Base-by-base conservation (phyloP, 371 early-diverging fungal genomes). In the Mucor plumbeus region DNA sequence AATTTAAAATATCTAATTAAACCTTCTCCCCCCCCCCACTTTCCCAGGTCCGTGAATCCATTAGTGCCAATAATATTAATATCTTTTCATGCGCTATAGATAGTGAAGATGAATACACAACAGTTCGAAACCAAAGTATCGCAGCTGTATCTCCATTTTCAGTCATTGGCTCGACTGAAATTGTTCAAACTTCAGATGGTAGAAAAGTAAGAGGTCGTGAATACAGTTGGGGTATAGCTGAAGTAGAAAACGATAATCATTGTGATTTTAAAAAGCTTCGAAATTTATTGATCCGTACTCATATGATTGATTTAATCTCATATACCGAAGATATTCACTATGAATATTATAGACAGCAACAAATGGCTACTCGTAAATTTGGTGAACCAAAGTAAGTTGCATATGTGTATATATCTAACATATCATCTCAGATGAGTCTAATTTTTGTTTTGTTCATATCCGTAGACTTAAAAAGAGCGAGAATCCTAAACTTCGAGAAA, bases 201-300 rank as follows among this genome's bases (percentile, higher is more conserved):
- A 84, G 91, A 15, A 78, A 80, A 56, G 94, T 94, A 58, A 91
- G 92, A 47, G 99, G 97, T 38, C 86, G 99, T 47, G 87, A 94
- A 74, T 98, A 96, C 81, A 82, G 90, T 4, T 98, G 99, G 99
- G 99, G 99, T 63, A 90, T 93, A 54, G 92, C 94, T 8, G 94
- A 95, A 76, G 95, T 96, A 43, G 96, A 97, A 68, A 93, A 94
- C 69, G 95, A 96, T 66, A 85, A 84, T 40, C 92, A 94, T 69
- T 95, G 93, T 72, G 98, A 98, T 77, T 97, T 98, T 79, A 89
- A 87, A 72, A 95, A 96, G 80, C 88, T 99, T 53, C 91, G 98
- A 71, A 92, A 91, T 80, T 80, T 98, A 59, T 87, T 98, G 68
- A 94, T 98, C 77, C 86, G 95, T 66, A 92, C 94, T 11, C 96